These are phyloP conservation scores for Salix arbutifolia DNA, from an alignment of 345 rosid genomes.

Conservation along the genomic window DNA sequence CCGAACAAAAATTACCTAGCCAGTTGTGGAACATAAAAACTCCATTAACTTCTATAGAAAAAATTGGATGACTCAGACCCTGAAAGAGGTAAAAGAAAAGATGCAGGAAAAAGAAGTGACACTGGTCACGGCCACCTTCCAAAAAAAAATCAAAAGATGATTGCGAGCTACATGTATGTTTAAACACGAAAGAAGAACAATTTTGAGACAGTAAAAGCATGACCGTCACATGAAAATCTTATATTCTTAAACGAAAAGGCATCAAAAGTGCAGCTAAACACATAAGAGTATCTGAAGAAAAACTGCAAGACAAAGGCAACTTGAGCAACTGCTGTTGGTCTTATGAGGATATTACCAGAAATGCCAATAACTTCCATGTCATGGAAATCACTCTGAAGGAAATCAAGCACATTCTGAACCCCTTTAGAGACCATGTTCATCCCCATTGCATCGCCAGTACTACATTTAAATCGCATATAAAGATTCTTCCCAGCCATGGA, in stretches of 20 bases:
- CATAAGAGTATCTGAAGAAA: not conserved
- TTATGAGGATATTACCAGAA: constrained; percentile 43
- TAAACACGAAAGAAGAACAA: not conserved
- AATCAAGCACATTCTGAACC: constrained; percentile 83
- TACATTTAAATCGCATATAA: constrained; percentile 62
- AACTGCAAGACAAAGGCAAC: not conserved
- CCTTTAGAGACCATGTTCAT: constrained; percentile 98
- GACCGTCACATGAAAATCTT: not conserved
- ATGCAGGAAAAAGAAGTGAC: too few relatives aligned
- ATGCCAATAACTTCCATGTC: constrained; percentile 85
- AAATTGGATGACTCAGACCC: too few relatives aligned
- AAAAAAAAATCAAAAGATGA: too few relatives aligned
- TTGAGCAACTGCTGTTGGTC: not conserved
- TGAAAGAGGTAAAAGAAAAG: too few relatives aligned
- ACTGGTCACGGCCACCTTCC: too few relatives aligned
- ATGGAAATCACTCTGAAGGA: constrained; percentile 65
- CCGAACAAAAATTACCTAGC: constrained; percentile 77
- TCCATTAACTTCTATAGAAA: not conserved
- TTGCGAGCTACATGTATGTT: not conserved
- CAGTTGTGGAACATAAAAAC: not conserved
- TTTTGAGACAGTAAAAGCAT: not conserved
- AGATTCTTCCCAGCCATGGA: constrained; percentile 84
- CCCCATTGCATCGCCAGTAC: constrained; percentile 97
- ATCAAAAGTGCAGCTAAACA: not conserved
- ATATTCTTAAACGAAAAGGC: not conserved